Evolutionary conservation across 208 protist species (phyloP).

Genomic region (Porcisia hertigi): DNA sequence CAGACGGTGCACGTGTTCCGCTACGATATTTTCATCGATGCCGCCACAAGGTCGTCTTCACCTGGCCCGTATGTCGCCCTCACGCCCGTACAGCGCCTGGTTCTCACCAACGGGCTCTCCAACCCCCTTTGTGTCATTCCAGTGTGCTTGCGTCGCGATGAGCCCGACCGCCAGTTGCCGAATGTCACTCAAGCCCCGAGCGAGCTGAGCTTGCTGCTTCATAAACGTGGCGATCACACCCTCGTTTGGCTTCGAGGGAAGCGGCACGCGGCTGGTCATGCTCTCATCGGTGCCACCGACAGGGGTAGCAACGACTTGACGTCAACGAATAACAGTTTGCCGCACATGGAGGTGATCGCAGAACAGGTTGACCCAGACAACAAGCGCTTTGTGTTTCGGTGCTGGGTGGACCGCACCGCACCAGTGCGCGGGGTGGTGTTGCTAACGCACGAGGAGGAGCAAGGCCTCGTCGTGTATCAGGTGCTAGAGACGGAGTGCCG

Average conservation of each 20-base stretch:
- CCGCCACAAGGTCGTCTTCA: neutral
- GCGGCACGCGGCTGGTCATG: neutral
- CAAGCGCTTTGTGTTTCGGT: conserved; percentile 19
- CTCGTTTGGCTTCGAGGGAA: conserved; percentile 33
- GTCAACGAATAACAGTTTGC: neutral
- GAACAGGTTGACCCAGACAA: conserved; percentile 5
- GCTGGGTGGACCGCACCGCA: conserved; percentile 45
- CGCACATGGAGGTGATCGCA: conserved; percentile 10
- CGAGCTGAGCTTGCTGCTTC: conserved; percentile 38
- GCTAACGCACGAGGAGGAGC: conserved; percentile 31
- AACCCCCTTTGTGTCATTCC: conserved; percentile 32
- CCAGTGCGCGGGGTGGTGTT: conserved; percentile 39
- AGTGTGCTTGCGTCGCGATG: conserved; percentile 23
- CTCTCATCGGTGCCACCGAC: neutral
- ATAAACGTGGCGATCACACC: conserved; percentile 35
- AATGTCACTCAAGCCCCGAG: conserved; percentile 17
- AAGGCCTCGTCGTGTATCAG: conserved; percentile 27
- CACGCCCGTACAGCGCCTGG: conserved; percentile 28
- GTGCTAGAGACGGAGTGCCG: conserved; percentile 4
- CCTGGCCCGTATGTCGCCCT: conserved; percentile 24
- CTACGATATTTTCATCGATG: conserved; percentile 43
- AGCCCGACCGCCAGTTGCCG: conserved; percentile 21
- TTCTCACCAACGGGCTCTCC: conserved; percentile 16
- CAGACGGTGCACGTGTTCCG: conserved; percentile 46
- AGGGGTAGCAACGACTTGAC: neutral